phyloP scores from a whole-genome alignment of 768 basidiomycete genomes.

The Leccinum broughii region DNA sequence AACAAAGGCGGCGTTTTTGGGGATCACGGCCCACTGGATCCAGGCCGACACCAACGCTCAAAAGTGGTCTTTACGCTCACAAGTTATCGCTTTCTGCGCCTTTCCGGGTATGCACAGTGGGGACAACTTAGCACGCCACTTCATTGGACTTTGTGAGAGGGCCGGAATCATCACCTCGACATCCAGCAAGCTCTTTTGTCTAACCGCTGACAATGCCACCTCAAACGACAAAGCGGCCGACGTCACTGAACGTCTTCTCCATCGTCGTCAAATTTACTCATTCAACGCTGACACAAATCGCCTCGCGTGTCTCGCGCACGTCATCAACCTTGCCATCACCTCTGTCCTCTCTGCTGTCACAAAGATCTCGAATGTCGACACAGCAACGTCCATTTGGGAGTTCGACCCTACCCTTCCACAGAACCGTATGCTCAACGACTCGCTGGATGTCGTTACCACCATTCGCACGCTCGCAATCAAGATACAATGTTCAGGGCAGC shows the following conservation, averaged over 20 bases:
- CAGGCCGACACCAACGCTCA: not conserved
- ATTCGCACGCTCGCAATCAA: not conserved
- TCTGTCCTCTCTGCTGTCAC: not conserved
- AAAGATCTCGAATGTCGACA: not conserved
- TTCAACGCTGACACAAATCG: not conserved
- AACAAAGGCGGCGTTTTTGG: not conserved
- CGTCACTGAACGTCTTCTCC: not conserved
- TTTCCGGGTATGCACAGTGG: not conserved
- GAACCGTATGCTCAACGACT: not conserved
- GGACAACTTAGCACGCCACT: not conserved
- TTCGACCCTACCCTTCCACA: not conserved
- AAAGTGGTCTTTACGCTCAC: not conserved
- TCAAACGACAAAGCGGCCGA: not conserved
- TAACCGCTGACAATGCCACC: not conserved
- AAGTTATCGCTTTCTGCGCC: not conserved
- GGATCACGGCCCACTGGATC: not conserved
- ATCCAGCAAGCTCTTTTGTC: not conserved
- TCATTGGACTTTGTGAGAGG: not conserved
- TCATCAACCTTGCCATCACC: not conserved
- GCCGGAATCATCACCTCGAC: not conserved
- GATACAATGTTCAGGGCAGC: too few relatives aligned
- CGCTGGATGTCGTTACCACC: not conserved
- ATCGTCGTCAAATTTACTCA: not conserved
- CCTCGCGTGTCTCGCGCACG: not conserved
- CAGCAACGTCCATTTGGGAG: not conserved